phyloP scores from a whole-genome alignment of 371 early-diverging fungal species.

The Actinomortierella ambigua region DNA sequence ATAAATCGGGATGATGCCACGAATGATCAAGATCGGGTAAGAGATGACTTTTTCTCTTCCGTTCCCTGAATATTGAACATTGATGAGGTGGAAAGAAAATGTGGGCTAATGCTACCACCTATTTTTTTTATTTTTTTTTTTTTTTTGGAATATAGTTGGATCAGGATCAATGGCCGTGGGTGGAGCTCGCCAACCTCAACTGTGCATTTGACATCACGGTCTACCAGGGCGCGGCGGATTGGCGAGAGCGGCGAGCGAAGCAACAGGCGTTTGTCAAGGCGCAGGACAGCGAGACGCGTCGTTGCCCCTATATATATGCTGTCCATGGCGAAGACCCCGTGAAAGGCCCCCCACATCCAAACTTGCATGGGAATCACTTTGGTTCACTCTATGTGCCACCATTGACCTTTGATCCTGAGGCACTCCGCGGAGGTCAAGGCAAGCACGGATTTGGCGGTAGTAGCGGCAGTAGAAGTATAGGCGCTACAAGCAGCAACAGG shows the following conservation, averaged over 20 bases:
- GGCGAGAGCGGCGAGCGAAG: slow-evolving; percentile 55
- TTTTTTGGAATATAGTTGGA: slow-evolving; percentile 1
- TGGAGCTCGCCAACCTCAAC: slow-evolving; percentile 71
- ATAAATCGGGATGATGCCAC: slow-evolving; percentile 14
- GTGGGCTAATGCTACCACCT: not conserved
- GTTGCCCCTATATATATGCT: slow-evolving; percentile 67
- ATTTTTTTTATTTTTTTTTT: not conserved
- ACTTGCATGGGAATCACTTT: slow-evolving; percentile 52
- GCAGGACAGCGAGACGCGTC: slow-evolving; percentile 68
- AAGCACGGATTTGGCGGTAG: no score
- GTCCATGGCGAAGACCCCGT: slow-evolving; percentile 7
- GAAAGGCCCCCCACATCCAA: slow-evolving; percentile 35
- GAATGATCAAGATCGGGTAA: slow-evolving; percentile 23
- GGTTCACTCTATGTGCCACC: slow-evolving; percentile 68
- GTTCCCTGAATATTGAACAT: not conserved
- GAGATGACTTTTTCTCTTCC: not conserved
- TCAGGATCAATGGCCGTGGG: slow-evolving; percentile 61
- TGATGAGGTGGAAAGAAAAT: not conserved
- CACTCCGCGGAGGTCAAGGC: no score
- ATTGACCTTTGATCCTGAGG: slow-evolving; percentile 49
- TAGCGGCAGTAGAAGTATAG: no score
- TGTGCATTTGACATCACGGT: slow-evolving; percentile 66
- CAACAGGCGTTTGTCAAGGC: slow-evolving; percentile 69
- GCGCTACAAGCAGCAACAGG: no score
- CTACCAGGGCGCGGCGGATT: slow-evolving; percentile 62